Evolutionary conservation across 2,329 filamentous ascomycete genomes (phyloP).

Genomic region (Talaromyces sp.): DNA sequence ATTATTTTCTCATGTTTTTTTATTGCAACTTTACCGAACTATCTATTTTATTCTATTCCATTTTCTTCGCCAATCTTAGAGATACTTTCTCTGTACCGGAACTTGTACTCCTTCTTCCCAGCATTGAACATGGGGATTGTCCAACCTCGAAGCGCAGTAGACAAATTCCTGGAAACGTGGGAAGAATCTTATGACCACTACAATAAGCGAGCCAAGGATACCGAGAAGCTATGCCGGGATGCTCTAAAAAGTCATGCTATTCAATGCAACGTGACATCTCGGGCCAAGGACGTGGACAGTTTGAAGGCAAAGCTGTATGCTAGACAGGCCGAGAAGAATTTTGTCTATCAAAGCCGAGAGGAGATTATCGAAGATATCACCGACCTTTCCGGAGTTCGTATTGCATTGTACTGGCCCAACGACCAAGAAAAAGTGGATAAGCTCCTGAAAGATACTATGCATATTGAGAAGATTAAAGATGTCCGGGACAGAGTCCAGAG

Average conservation of each 20-base stretch:
- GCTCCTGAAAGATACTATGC: neutral
- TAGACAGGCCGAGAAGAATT: neutral
- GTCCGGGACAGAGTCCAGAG: neutral
- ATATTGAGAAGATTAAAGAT: neutral
- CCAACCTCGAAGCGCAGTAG: neutral
- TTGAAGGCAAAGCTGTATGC: neutral
- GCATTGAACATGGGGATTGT: neutral
- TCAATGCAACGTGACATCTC: neutral
- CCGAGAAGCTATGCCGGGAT: neutral
- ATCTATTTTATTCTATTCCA: neutral
- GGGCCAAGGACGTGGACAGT: neutral
- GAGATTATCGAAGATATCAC: conserved; percentile 12
- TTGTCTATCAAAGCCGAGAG: neutral
- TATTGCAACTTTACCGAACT: neutral
- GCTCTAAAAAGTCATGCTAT: neutral
- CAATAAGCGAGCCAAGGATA: neutral
- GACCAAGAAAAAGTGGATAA: neutral
- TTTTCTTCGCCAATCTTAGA: neutral
- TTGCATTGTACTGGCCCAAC: conserved; percentile 8
- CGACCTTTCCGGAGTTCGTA: conserved; percentile 13
- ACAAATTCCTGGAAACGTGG: neutral
- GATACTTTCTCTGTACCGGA: neutral
- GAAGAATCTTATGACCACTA: neutral
- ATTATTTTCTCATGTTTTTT: neutral
- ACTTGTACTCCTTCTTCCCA: neutral